Percentiles rank a stretch among this genome's conserved stretches.
phyloP scores from a whole-genome alignment of 192 early-diverging fungal genomes.

The Lunasporangiospora selenospora region DNA sequence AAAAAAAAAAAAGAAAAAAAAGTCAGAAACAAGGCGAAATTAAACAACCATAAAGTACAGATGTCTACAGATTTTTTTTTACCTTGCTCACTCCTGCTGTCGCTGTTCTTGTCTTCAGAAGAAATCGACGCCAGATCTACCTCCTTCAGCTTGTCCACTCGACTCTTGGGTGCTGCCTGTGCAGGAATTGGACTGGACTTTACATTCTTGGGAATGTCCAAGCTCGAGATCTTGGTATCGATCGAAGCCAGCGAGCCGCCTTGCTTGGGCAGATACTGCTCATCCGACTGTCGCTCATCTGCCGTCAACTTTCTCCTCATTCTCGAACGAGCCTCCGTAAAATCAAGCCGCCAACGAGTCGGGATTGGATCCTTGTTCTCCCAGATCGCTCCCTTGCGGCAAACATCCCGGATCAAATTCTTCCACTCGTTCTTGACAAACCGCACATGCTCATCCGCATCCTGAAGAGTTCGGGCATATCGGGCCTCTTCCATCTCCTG shows the following conservation, averaged over 20 bases:
- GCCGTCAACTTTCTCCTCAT: slow-evolving; percentile 44
- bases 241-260: slow-evolving; percentile 25
- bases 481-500: slow-evolving; percentile 63
- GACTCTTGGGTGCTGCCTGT: slow-evolving; percentile 16
- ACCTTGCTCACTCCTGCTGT: slow-evolving; percentile 28
- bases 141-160: slow-evolving; percentile 34
- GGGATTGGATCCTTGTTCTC: slow-evolving; percentile 47
- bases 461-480: slow-evolving; percentile 63
- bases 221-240: slow-evolving; percentile 32
- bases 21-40: neutral
- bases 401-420: slow-evolving; percentile 56
- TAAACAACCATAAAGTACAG: too few relatives aligned
- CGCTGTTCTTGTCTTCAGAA: slow-evolving; percentile 28
- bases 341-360: slow-evolving; percentile 61
- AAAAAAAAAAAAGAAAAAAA: neutral
- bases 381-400: slow-evolving; percentile 69
- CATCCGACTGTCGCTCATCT: slow-evolving; percentile 39
- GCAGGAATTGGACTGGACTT: slow-evolving; percentile 27
- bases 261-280: slow-evolving; percentile 42
- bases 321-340: slow-evolving; percentile 59
- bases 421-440: slow-evolving; percentile 69
- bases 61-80: neutral
- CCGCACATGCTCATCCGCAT: slow-evolving; percentile 62
- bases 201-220: slow-evolving; percentile 41
- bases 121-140: slow-evolving; percentile 26